Percentiles rank a stretch among this genome's conserved stretches.
Evolutionary conservation across 108 stramenopile species (phyloP).

Genomic region (Pseudonitzschia multiseries): DNA sequence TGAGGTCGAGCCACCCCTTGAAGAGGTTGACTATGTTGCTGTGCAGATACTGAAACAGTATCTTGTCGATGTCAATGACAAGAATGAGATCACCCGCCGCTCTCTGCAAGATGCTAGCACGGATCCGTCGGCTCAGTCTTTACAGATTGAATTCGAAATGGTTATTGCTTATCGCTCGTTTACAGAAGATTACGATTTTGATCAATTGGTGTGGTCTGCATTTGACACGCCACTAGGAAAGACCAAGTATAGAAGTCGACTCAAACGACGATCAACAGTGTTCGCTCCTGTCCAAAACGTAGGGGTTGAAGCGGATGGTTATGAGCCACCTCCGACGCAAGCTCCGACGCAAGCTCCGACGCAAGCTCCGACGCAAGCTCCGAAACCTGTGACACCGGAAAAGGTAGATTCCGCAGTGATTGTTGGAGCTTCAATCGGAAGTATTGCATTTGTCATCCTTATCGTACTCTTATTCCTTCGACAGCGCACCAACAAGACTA

Average conservation of each 20-base stretch:
- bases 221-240: constrained; percentile 27
- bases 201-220: constrained; percentile 29
- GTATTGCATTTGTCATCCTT: constrained; percentile 30
- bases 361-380: not conserved
- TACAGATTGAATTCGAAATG: constrained; percentile 24
- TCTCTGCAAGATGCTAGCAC: not conserved
- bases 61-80: not conserved
- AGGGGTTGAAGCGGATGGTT: constrained; percentile 26
- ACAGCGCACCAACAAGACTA: not conserved
- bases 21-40: not conserved
- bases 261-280: constrained; percentile 8
- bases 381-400: not conserved
- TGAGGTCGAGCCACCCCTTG: not conserved
- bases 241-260: constrained; percentile 18
- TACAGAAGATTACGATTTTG: constrained; percentile 20
- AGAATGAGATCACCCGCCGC: not conserved
- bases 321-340: not conserved
- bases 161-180: constrained; percentile 23
- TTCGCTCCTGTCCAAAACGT: constrained; percentile 21
- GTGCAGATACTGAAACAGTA: not conserved
- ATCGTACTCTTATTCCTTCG: constrained; percentile 21
- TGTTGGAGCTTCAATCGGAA: constrained; percentile 43
- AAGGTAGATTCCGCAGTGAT: constrained; percentile 32
- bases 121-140: not conserved
- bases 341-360: not conserved